Conservation (phyloP, 2,329 filamentous ascomycete genomes). For the Aspergillus quadrilineatus region DNA sequence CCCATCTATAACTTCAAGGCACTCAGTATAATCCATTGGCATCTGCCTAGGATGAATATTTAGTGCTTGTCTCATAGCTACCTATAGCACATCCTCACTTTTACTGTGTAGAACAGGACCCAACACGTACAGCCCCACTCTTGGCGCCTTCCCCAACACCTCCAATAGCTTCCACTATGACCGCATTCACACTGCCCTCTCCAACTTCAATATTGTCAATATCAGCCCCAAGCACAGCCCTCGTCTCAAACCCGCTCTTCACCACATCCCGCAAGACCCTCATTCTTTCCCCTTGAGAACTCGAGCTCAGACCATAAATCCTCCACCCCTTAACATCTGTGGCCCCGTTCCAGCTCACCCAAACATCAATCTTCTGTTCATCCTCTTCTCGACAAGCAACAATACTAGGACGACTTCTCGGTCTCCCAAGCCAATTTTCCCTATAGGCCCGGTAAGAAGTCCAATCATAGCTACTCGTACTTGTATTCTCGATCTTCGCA, state of each 20-base stretch:
- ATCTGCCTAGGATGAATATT: too few relatives aligned
- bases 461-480: neutral
- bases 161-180: constrained; percentile 23
- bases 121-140: neutral
- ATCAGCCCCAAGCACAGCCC: neutral
- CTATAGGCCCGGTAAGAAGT: constrained; percentile 32
- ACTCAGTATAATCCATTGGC: too few relatives aligned
- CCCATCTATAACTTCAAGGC: too few relatives aligned
- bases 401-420: constrained; percentile 7
- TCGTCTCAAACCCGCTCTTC: constrained; percentile 15
- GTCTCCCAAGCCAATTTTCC: constrained; percentile 23
- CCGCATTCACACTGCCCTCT: neutral
- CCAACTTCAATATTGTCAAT: neutral
- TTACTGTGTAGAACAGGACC: neutral
- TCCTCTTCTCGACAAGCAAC: neutral
- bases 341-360: constrained; percentile 10
- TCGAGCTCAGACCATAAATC: neutral
- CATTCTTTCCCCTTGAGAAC: neutral
- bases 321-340: constrained; percentile 4
- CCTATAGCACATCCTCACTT: neutral
- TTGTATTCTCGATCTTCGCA: constrained; percentile 14
- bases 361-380: neutral
- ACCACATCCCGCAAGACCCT: neutral
- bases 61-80: neutral
- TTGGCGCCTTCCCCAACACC: constrained; percentile 18